Conservation (phyloP, 1,284 basidiomycete species). For the Salmacisia buchloeana region DNA sequence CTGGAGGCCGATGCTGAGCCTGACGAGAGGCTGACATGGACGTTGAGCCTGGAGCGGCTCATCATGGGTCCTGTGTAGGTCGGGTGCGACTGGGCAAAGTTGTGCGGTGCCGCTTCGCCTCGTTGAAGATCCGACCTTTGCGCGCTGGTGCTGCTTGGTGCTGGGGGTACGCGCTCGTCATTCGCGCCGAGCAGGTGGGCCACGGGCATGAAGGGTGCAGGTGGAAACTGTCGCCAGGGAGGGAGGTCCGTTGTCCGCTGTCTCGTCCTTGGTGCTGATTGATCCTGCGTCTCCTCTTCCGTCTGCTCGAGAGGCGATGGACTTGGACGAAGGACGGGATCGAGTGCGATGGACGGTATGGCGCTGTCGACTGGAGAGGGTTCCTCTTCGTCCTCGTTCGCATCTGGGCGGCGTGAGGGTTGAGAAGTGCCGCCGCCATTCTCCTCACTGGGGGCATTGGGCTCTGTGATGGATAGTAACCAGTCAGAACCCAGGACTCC, state of each 20-base stretch:
- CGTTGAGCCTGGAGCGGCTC: not conserved
- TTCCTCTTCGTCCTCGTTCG: no score
- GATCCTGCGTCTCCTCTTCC: not conserved
- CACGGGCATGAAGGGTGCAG: no score
- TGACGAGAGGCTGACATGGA: not conserved
- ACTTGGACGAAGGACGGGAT: not conserved
- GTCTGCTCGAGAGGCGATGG: not conserved
- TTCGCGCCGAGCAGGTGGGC: no score
- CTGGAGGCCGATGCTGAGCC: not conserved
- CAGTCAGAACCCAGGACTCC: not conserved
- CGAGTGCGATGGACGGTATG: no score
- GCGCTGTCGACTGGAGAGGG: no score
- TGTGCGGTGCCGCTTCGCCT: no score
- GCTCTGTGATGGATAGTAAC: not conserved
- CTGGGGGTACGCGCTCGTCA: no score
- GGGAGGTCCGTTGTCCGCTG: not conserved
- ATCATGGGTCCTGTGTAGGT: not conserved
- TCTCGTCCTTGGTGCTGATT: no score
- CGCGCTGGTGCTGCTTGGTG: not conserved
- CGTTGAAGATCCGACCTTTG: not conserved
- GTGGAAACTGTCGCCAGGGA: not conserved
- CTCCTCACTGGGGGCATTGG: not conserved
- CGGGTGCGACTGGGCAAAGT: not conserved
- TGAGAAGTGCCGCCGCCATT: no score
- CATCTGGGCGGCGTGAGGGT: no score